Evolutionary conservation across 768 basidiomycete genomes (phyloP).

Genomic region (Trichaptum fuscoviolaceum): DNA sequence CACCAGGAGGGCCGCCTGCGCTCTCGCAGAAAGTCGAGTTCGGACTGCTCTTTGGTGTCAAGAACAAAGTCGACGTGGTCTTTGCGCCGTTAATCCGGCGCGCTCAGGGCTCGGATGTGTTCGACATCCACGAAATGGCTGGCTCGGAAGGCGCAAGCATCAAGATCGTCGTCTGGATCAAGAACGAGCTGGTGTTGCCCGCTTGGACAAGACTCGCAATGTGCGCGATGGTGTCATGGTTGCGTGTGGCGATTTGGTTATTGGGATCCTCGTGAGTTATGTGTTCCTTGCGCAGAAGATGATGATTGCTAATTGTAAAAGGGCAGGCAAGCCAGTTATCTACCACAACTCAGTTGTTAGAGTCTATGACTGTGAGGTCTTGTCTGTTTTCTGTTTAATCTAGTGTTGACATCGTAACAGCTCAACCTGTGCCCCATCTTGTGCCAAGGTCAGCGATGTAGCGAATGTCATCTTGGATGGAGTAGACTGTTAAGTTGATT

Average conservation of each 20-base stretch:
- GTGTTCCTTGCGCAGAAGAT: constrained; percentile 99
- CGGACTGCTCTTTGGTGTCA: constrained; percentile 90
- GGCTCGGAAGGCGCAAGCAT: constrained; percentile 93
- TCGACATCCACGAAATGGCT: constrained; percentile 87
- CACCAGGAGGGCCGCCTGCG: constrained; percentile 86
- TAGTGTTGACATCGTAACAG: constrained; percentile 29
- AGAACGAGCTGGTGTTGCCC: constrained; percentile 97
- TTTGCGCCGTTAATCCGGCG: constrained; percentile 99
- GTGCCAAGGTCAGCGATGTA: constrained; percentile 98
- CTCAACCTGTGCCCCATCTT: constrained; percentile 98
- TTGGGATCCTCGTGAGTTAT: constrained; percentile 98
- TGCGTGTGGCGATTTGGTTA: constrained; percentile 97
- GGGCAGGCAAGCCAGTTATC: constrained; percentile 95
- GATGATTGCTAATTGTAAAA: constrained; percentile 99
- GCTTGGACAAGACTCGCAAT: constrained; percentile 96
- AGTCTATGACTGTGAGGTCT: constrained; percentile 86
- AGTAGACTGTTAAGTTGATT: constrained; percentile 99
- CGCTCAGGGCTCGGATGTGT: constrained; percentile 90
- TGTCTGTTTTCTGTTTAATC: not conserved
- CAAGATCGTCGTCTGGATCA: constrained; percentile 99
- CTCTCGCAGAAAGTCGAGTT: constrained; percentile 98
- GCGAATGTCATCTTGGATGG: constrained; percentile 99
- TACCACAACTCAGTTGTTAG: constrained; percentile 99
- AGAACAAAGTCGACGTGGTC: constrained; percentile 98
- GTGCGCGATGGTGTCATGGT: constrained; percentile 99